phyloP scores from a whole-genome alignment of 129 eudicot genomes.

The Sambucus nigra region DNA sequence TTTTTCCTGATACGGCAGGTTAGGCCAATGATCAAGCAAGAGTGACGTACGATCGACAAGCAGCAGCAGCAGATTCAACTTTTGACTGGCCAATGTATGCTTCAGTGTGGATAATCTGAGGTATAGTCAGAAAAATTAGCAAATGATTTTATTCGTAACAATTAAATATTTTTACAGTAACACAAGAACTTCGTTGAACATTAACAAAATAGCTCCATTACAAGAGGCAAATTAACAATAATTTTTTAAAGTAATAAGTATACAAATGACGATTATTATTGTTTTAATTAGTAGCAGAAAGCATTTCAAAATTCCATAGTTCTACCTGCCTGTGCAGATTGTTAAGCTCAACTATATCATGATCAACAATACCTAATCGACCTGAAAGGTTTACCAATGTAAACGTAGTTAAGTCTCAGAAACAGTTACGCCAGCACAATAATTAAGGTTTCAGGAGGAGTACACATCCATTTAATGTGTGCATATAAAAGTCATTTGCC shows the following conservation, averaged over 20 bases:
- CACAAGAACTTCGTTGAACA: constrained; percentile 9
- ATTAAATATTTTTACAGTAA: background rate
- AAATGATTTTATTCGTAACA: constrained; percentile 4
- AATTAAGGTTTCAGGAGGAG: background rate
- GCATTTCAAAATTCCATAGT: background rate
- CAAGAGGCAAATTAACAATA: background rate
- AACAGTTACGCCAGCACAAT: background rate
- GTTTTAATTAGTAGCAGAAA: background rate
- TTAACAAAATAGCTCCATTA: constrained; percentile 1
- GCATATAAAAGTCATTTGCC: background rate
- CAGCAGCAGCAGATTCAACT: constrained; percentile 98
- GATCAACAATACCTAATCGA: constrained; percentile 85
- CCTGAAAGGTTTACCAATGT: constrained; percentile 33
- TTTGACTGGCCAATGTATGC: constrained; percentile 80
- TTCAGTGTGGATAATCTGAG: constrained; percentile 83
- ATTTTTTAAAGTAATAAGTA: no score
- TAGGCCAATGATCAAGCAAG: background rate
- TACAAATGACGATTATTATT: no score
- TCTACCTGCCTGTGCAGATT: constrained; percentile 95
- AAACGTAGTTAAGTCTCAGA: constrained; percentile 2
- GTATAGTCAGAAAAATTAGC: background rate
- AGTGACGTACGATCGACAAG: constrained; percentile 80
- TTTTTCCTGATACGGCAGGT: no score
- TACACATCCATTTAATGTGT: background rate
- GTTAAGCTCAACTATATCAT: constrained; percentile 95